Evolutionary conservation across 2,329 filamentous ascomycete species (phyloP).

Genomic region (Mollisiaceae sp.): DNA sequence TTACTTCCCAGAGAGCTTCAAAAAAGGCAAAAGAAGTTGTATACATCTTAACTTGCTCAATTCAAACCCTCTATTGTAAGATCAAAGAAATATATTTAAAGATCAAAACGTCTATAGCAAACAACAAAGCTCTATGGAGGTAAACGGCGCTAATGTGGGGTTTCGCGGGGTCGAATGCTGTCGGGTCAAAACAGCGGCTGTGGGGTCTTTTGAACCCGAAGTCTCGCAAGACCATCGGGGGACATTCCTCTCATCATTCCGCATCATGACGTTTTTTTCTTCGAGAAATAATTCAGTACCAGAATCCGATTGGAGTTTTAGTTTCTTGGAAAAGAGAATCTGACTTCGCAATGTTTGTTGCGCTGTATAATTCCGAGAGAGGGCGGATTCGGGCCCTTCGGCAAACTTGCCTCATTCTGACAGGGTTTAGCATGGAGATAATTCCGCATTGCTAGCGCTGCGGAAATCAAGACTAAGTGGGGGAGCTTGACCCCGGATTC

Average conservation of each 20-base stretch:
- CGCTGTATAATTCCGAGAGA: not conserved
- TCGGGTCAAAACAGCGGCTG: not conserved
- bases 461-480: not conserved
- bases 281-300: not conserved
- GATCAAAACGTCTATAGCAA: not conserved
- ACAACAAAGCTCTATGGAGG: not conserved
- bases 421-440: not conserved
- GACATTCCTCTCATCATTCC: not conserved
- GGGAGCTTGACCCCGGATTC: not conserved
- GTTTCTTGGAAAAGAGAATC: not conserved
- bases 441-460: slow-evolving; percentile 8
- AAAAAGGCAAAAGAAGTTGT: slow-evolving; percentile 59
- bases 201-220: not conserved
- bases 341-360: not conserved
- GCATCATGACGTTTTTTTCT: not conserved
- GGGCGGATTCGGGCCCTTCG: not conserved
- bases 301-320: not conserved
- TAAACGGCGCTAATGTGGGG: not conserved
- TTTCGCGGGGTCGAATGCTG: not conserved
- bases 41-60: slow-evolving; percentile 14
- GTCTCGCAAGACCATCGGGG: not conserved
- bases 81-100: not conserved
- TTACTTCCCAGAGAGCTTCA: slow-evolving; percentile 69
- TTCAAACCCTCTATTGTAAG: not conserved
- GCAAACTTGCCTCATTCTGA: not conserved